Evolutionary conservation across 139 green algal genomes (phyloP).

Genomic region (Nannochloris sp.): DNA sequence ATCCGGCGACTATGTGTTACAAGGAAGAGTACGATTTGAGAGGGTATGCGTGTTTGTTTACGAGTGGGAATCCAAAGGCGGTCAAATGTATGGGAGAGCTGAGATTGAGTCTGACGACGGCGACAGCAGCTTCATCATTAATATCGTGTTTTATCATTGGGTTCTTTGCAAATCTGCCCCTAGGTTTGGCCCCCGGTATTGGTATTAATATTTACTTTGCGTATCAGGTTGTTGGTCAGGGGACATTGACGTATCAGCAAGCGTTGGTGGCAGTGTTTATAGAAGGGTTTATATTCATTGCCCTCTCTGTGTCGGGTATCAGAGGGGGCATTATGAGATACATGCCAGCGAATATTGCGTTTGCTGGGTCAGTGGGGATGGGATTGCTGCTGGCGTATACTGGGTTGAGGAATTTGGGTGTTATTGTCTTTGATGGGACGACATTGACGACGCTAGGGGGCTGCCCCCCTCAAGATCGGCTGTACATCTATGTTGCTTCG

Average conservation of each 20-base stretch:
- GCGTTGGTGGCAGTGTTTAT: slow-evolving; percentile 58
- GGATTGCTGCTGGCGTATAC: slow-evolving; percentile 71
- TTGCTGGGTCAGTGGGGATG: slow-evolving; percentile 57
- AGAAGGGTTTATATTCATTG: slow-evolving; percentile 68
- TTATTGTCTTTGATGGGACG: slow-evolving; percentile 52
- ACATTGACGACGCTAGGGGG: slow-evolving; percentile 48
- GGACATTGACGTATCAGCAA: slow-evolving; percentile 40
- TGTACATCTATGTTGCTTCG: slow-evolving; percentile 16
- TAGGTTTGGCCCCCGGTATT: slow-evolving; percentile 65
- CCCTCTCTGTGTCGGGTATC: slow-evolving; percentile 54
- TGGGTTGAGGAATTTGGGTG: slow-evolving; percentile 51
- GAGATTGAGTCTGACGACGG: slow-evolving; percentile 46
- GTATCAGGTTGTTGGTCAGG: slow-evolving; percentile 29
- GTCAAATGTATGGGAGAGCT: slow-evolving; percentile 19
- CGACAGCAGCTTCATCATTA: slow-evolving; percentile 53
- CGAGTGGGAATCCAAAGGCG: slow-evolving; percentile 6
- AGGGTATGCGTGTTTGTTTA: slow-evolving; percentile 16
- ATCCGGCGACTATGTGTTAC: slow-evolving; percentile 34
- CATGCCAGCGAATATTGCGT: slow-evolving; percentile 53
- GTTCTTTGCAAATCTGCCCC: slow-evolving; percentile 55
- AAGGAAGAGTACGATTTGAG: not conserved
- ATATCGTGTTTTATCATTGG: slow-evolving; percentile 68
- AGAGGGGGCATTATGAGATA: slow-evolving; percentile 45
- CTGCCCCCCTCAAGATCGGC: not conserved
- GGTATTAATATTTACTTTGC: slow-evolving; percentile 39